Percentiles rank a stretch among this genome's conserved stretches.
Conservation (phyloP, 345 rosid genomes). For the Viola odorata region DNA sequence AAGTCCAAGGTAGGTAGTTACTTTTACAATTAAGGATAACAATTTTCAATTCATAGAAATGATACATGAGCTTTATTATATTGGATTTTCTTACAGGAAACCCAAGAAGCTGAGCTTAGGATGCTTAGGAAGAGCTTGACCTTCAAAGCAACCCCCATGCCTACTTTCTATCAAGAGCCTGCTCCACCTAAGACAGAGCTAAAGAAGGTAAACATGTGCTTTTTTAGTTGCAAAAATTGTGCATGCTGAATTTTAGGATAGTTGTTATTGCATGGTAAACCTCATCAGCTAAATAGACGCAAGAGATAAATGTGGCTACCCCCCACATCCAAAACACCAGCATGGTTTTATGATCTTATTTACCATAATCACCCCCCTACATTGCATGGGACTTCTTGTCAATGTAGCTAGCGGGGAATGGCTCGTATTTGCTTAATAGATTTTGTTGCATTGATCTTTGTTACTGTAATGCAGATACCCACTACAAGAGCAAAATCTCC, state of each 20-base stretch:
- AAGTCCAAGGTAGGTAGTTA: conserved; percentile 64
- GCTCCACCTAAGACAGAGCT: conserved; percentile 74
- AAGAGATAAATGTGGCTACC: no score
- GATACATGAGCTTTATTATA: conserved; percentile 2
- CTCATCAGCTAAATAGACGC: no score
- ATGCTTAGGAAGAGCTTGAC: conserved; percentile 82
- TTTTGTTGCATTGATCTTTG: not conserved
- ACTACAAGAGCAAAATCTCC: conserved; percentile 96
- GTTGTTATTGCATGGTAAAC: not conserved
- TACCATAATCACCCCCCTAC: not conserved
- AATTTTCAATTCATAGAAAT: conserved; percentile 1
- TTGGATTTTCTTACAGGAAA: conserved; percentile 49
- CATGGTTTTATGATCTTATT: not conserved
- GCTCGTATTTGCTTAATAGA: not conserved
- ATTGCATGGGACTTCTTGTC: not conserved
- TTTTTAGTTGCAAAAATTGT: conserved; percentile 7
- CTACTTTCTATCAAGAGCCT: conserved; percentile 96
- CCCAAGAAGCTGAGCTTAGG: conserved; percentile 94
- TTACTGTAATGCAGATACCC: conserved; percentile 57
- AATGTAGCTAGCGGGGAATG: not conserved
- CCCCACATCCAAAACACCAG: not conserved
- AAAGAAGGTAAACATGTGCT: conserved; percentile 58
- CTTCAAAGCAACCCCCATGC: conserved; percentile 99
- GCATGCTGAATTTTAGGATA: not conserved
- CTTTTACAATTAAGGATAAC: conserved; percentile 2